Base-by-base conservation (phyloP, 768 basidiomycete genomes). In the Termitomyces sp. region DNA sequence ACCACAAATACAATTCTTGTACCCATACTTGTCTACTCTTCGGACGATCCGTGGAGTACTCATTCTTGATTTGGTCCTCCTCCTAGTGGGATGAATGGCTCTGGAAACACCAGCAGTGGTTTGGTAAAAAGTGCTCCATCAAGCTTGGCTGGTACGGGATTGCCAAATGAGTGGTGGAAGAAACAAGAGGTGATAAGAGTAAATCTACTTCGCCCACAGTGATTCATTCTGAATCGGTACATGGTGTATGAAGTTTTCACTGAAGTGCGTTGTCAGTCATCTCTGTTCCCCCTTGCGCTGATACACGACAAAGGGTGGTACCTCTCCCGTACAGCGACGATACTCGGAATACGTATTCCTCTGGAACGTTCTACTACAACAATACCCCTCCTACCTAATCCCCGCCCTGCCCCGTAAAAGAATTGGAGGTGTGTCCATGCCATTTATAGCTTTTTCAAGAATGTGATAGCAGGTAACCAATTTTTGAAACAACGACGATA, bases 341-440 rank as follows among this genome's bases (percentile, higher is more conserved):
- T 99, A 98, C 69, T 93, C 91, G 7, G 97, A 99, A 68, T 99
- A 98, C 68, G 81, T 80, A 9, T 94, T 89, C 70, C 75, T 98
- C 26, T 89, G 91, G 83, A 94, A 98, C 60, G 87, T 85, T 60
- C 76, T 99, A 44, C 70, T 83, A 51, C 83, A 86, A 61, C 82
- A 94, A 53, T 98, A 98, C 74, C 95, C 97, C 1, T 98, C 97
- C 81, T 84, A 48, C 23, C 23, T 23, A 23, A 23, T 23, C 23
- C 23, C 23, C 23, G 23, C 23, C 23, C 23, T 23, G 23, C 23
- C 23, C 23, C 23, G 23, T 23, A 23, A 23, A 23, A 23, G 23
- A 23, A 23, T 23, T 23, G 23, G 23, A 23, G 23, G 23, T 23
- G 23, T 23, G 23, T 23, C 23, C 23, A 23, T 23, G 23, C 23